Evolutionary conservation across 2,329 filamentous ascomycete species (phyloP).

Genomic region (Colletotrichum simmondsii): DNA sequence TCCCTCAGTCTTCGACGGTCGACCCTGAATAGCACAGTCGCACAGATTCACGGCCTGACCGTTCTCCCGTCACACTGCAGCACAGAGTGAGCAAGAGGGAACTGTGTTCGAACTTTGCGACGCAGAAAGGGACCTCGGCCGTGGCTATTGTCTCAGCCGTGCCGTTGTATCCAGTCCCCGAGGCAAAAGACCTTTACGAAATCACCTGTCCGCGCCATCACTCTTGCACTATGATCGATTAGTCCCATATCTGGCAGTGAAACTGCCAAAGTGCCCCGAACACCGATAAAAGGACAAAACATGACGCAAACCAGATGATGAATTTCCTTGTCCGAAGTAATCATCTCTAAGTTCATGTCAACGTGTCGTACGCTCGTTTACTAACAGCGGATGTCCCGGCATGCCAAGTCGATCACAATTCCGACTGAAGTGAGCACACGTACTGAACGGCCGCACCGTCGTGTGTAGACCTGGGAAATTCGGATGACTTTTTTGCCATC

Average conservation of each 20-base stretch:
- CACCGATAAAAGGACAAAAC: slow-evolving; percentile 4
- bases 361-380: not conserved
- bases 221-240: not conserved
- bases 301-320: not conserved
- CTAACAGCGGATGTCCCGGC: not conserved
- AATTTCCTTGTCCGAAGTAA: not conserved
- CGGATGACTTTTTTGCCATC: not conserved
- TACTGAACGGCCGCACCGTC: not conserved
- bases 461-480: not conserved
- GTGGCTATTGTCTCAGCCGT: not conserved
- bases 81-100: no score
- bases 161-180: not conserved
- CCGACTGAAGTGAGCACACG: not conserved
- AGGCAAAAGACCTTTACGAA: not conserved
- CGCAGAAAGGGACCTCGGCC: slow-evolving; percentile 7
- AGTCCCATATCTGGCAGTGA: not conserved
- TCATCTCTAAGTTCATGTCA: not conserved
- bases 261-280: not conserved
- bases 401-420: not conserved
- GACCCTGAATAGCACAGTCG: not conserved
- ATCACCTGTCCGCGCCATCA: not conserved
- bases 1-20: slow-evolving; percentile 4
- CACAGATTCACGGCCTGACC: not conserved
- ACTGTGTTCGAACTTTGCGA: not conserved
- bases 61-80: slow-evolving; percentile 9